Evolutionary conservation across 2,329 filamentous ascomycete species (phyloP).

Genomic region (Pseudogymnoascus sp.): DNA sequence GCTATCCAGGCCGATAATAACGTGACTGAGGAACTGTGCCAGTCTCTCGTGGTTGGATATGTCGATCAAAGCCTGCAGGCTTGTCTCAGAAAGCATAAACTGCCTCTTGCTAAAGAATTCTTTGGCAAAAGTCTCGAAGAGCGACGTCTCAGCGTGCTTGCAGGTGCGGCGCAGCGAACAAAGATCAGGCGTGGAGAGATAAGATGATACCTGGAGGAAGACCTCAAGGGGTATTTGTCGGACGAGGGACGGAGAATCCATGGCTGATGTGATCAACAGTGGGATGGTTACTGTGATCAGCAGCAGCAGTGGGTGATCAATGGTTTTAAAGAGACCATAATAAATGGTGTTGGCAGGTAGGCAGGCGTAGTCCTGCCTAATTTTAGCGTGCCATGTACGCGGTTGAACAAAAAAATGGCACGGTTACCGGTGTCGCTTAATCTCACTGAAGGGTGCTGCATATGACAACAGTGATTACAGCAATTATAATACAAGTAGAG

Average conservation of each 20-base stretch:
- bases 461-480: too few relatives aligned
- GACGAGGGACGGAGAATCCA: slow-evolving; percentile 10
- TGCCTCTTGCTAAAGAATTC: slow-evolving; percentile 60
- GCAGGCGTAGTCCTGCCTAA: too few relatives aligned
- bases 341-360: too few relatives aligned
- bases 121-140: slow-evolving; percentile 47
- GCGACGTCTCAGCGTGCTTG: slow-evolving; percentile 42
- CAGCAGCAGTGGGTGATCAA: too few relatives aligned
- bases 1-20: slow-evolving; percentile 39
- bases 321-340: too few relatives aligned
- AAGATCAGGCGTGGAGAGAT: slow-evolving; percentile 48
- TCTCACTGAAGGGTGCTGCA: too few relatives aligned
- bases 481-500: too few relatives aligned
- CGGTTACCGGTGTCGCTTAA: too few relatives aligned
- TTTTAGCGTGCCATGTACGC: too few relatives aligned
- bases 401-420: too few relatives aligned
- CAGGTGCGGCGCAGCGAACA: slow-evolving; percentile 46
- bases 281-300: too few relatives aligned
- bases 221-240: slow-evolving; percentile 31
- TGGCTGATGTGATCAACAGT: background rate
- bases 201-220: slow-evolving; percentile 44
- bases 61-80: slow-evolving; percentile 37
- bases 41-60: slow-evolving; percentile 32
- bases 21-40: slow-evolving; percentile 34
- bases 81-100: slow-evolving; percentile 53